Evolutionary conservation across 768 basidiomycete species (phyloP).

Genomic region (Ephemerocybe angulata): DNA sequence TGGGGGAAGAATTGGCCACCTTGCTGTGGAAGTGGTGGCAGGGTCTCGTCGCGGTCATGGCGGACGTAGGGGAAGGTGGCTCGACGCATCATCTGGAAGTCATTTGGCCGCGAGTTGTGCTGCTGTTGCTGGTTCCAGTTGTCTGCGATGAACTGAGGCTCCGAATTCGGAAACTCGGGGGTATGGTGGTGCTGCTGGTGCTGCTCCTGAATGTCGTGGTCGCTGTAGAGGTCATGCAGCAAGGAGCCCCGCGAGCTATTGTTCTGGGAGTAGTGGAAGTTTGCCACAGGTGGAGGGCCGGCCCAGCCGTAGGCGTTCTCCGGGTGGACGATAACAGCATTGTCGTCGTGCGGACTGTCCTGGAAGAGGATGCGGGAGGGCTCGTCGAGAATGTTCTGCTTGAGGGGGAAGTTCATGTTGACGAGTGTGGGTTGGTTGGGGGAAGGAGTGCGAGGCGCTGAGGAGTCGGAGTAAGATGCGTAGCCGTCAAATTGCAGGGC

Average conservation of each 20-base stretch:
- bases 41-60: constrained; percentile 57
- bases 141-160: constrained; percentile 28
- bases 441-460: constrained; percentile 71
- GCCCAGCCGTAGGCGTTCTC: constrained; percentile 32
- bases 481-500: constrained; percentile 56
- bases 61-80: constrained; percentile 76
- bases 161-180: constrained; percentile 33
- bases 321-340: constrained; percentile 39
- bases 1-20: constrained; percentile 44
- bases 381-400: constrained; percentile 35
- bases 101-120: constrained; percentile 30
- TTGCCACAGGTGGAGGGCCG: constrained; percentile 23
- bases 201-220: constrained; percentile 34
- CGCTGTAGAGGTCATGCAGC: constrained; percentile 69
- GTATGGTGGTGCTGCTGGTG: constrained; percentile 29
- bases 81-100: constrained; percentile 53
- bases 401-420: constrained; percentile 28
- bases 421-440: constrained; percentile 35
- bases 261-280: constrained; percentile 26
- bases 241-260: constrained; percentile 47
- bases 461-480: constrained; percentile 64
- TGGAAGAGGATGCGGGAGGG: constrained; percentile 51
- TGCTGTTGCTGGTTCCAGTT: constrained; percentile 34
- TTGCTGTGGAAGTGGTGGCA: constrained; percentile 39
- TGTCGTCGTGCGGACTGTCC: constrained; percentile 41